These are phyloP conservation scores for Coemansia sp. DNA, from an alignment of 192 early-diverging fungal genomes.

Conservation along the genomic window DNA sequence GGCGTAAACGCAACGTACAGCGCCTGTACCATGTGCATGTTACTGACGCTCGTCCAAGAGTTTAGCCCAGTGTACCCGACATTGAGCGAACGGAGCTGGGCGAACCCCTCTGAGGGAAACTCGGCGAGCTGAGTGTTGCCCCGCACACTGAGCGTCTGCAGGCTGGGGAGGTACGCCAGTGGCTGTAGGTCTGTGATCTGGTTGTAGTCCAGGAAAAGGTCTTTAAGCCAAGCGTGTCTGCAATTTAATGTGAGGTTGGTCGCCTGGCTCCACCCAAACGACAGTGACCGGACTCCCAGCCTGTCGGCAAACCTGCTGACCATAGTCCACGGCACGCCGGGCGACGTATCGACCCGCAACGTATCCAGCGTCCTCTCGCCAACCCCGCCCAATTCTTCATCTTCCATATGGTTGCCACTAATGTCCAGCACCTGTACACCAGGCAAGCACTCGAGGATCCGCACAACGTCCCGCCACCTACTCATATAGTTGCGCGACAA, in stretches of 20 bases:
- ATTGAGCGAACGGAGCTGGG: constrained; percentile 11
- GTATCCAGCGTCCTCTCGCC: too few relatives aligned
- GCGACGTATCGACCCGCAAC: constrained; percentile 20
- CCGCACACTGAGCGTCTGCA: constrained; percentile 18
- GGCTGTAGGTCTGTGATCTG: constrained; percentile 11
- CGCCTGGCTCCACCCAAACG: constrained; percentile 23
- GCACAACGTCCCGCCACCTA: constrained; percentile 7
- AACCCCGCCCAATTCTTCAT: too few relatives aligned
- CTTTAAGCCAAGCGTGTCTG: neutral
- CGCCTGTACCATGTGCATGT: neutral
- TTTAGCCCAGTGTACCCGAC: constrained; percentile 17
- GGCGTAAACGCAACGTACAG: constrained; percentile 10
- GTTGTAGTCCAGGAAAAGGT: constrained; percentile 35
- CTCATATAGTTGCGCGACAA: constrained; percentile 34
- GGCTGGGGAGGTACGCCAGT: neutral
- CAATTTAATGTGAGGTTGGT: neutral
- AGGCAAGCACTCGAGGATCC: constrained; percentile 8
- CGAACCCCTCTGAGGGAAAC: neutral
- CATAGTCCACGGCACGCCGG: constrained; percentile 10
- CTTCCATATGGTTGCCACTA: constrained; percentile 36
- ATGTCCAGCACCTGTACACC: constrained; percentile 15
- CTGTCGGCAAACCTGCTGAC: neutral
- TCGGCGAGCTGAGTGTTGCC: constrained; percentile 10
- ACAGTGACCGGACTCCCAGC: constrained; percentile 4
- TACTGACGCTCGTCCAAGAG: constrained; percentile 3